Evolutionary conservation across 441 rosid genomes (phyloP), one percentile per base, ranked within the genome.

Genomic region (Arabidopsis lyrata): DNA sequence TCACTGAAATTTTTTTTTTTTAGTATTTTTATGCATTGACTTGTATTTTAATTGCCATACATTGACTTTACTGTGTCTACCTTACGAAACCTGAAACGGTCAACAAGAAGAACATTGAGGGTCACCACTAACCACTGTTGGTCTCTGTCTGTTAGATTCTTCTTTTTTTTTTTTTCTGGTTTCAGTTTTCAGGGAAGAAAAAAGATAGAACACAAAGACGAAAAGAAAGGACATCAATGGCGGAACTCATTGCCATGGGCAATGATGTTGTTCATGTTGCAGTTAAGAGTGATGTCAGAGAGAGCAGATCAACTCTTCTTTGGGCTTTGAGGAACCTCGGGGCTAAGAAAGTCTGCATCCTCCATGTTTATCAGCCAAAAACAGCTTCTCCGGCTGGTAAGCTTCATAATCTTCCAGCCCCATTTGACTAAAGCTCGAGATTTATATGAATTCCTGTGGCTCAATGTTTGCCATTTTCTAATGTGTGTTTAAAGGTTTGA

Each of bases 311-410:
- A 64, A 84, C 86, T 78, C 76, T 92, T 61, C 61, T 85, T 20
- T 92, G 97, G 96, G 85, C 92, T 31, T 41, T 87, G 50, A 81
- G 67, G 39, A 85, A 87, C 72, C 84, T 87, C 32, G 72, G 76
- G n/a, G 83, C 76, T 45, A 75, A 78, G 56, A 86, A 68, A 48
- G 52, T 86, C 52, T 85, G 82, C 75, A 77, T 89, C 72, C 83
- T 89, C 80, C 89, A 87, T 83, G 88, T 87, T 74, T 86, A 81
- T 80, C 92, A 81, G 70, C 87, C 85, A 27, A 57, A 53, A 58
- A 66, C 73, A 60, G 77, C 80, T 53, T 77, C 80, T 66, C 80
- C 80, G 50, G 77, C 73, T 31, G 62, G 72, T 53, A 53, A 36
- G 48, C 24, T 52, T 35, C 55, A 41, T 50, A 8, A 36, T 55